Conservation (phyloP, 768 basidiomycete species). For the Leccinum rimulosum region DNA sequence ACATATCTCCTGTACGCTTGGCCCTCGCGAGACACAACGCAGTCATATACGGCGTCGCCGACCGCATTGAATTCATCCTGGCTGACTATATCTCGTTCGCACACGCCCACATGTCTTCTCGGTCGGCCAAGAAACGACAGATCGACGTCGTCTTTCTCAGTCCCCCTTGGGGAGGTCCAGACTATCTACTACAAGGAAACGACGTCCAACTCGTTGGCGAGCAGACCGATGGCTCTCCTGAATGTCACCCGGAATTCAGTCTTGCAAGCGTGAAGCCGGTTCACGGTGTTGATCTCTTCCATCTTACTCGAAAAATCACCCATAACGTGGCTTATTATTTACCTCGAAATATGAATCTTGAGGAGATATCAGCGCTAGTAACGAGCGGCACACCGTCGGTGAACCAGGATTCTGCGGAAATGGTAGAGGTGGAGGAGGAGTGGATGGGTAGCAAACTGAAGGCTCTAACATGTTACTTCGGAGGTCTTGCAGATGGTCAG, state of each 20-base stretch:
- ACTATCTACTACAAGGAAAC: slow-evolving; percentile 45
- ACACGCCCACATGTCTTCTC: slow-evolving; percentile 41
- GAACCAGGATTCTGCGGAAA: slow-evolving; percentile 39
- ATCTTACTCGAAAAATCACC: slow-evolving; percentile 66
- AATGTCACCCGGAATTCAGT: slow-evolving; percentile 55
- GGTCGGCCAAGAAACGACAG: slow-evolving; percentile 37
- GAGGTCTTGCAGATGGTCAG: slow-evolving; percentile 73
- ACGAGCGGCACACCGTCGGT: slow-evolving; percentile 3
- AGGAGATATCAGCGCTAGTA: slow-evolving; percentile 64
- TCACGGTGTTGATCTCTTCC: slow-evolving; percentile 80
- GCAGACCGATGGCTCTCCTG: neutral
- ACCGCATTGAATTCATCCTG: slow-evolving; percentile 92
- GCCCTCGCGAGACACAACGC: slow-evolving; percentile 94
- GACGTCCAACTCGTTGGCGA: neutral
- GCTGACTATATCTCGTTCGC: slow-evolving; percentile 85
- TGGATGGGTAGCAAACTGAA: slow-evolving; percentile 96
- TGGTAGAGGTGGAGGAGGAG: slow-evolving; percentile 90
- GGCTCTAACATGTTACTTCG: slow-evolving; percentile 92
- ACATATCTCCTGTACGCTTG: slow-evolving; percentile 80
- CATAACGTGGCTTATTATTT: slow-evolving; percentile 86
- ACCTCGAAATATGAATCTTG: slow-evolving; percentile 74
- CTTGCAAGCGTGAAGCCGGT: slow-evolving; percentile 75
- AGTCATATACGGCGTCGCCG: slow-evolving; percentile 87
- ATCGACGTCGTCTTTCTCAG: slow-evolving; percentile 92
- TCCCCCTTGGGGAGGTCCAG: slow-evolving; percentile 94